Evolutionary conservation across 371 early-diverging fungal genomes (phyloP).

Genomic region (Mortierella sp.): DNA sequence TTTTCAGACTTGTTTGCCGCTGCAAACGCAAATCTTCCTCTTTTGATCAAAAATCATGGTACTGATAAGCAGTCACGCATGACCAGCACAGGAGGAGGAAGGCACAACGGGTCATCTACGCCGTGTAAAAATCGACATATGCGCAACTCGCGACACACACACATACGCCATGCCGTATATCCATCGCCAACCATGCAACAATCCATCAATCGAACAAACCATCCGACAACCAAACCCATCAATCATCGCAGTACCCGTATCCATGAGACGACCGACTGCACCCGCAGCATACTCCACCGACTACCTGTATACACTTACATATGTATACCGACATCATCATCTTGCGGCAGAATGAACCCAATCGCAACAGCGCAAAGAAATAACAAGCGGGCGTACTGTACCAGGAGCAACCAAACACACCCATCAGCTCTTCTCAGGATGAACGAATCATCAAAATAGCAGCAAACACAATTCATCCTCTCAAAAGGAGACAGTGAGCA

Average conservation of each 20-base stretch:
- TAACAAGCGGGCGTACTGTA: background rate
- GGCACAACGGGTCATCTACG: background rate
- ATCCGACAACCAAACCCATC: background rate
- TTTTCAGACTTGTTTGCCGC: conserved; percentile 10
- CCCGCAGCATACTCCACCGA: background rate
- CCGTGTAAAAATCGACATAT: background rate
- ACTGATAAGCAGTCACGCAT: conserved; percentile 16
- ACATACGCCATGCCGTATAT: background rate
- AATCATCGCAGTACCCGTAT: background rate
- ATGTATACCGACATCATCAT: background rate
- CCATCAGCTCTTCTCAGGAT: background rate
- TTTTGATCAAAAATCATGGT: conserved; percentile 51
- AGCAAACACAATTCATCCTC: background rate
- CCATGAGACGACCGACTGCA: background rate
- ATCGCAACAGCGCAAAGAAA: background rate
- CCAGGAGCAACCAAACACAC: too few species aligned
- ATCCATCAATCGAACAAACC: conserved; percentile 24
- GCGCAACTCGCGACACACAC: background rate
- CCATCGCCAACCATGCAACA: conserved; percentile 15
- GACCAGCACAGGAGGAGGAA: conserved; percentile 5
- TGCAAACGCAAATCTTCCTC: conserved; percentile 36
- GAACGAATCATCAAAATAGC: background rate
- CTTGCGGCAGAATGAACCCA: background rate
- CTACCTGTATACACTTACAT: background rate
- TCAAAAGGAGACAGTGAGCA: background rate